phyloP scores from a whole-genome alignment of 208 protist genomes.

The Leptomonas pyrrhocoris region DNA sequence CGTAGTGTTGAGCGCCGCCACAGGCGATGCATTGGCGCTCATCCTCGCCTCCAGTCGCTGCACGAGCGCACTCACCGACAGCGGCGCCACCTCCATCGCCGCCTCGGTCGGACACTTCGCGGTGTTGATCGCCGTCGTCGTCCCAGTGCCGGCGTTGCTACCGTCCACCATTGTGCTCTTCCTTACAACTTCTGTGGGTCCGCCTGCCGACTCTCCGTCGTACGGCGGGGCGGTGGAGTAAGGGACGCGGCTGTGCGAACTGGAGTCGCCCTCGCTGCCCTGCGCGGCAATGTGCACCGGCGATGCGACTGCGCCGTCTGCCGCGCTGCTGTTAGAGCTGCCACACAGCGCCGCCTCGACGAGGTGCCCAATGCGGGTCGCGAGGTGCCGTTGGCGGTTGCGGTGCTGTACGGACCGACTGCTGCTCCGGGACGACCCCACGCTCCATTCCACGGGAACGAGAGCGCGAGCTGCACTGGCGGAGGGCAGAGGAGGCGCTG shows the following conservation, averaged over 20 bases:
- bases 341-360: background rate
- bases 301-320: background rate
- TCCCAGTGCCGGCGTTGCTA: background rate
- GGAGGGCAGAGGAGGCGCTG: background rate
- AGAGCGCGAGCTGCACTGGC: background rate
- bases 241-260: background rate
- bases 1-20: background rate
- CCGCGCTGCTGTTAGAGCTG: background rate
- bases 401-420: background rate
- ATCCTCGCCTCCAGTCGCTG: conserved; percentile 6
- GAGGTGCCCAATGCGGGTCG: conserved; percentile 1
- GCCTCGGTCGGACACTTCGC: background rate
- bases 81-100: background rate
- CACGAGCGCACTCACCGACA: conserved; percentile 15
- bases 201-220: background rate
- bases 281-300: conserved; percentile 1
- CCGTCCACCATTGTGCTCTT: background rate
- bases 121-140: background rate
- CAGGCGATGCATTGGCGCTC: background rate
- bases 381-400: conserved; percentile 9
- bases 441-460: background rate
- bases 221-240: background rate
- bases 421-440: background rate
- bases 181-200: background rate
- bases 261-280: background rate